A percentile compares a stretch with the other conserved stretches of the same genome.
Evolutionary conservation across 2,329 filamentous ascomycete genomes (phyloP).

Genomic region (Thelonectria blattea): DNA sequence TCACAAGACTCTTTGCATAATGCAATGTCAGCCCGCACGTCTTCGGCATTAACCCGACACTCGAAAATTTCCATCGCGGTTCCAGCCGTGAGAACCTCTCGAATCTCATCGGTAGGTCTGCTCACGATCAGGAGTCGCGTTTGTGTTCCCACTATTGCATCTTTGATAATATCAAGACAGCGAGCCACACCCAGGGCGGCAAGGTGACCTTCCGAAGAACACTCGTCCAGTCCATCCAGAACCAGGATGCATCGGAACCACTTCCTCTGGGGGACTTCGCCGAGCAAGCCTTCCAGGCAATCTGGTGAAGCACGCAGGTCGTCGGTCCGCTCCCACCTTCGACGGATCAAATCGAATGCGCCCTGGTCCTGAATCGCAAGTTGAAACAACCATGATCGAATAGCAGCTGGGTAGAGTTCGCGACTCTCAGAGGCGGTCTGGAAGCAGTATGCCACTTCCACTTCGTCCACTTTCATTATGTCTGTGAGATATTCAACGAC

Average conservation of each 20-base stretch:
- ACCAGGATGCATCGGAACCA: background rate
- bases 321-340: background rate
- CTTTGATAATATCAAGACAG: background rate
- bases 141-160: background rate
- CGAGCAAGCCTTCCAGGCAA: background rate
- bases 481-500: background rate
- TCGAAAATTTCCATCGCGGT: background rate
- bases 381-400: constrained; percentile 1
- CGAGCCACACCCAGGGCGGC: too few relatives aligned
- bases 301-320: background rate
- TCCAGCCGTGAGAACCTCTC: background rate
- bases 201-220: background rate
- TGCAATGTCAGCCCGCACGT: background rate
- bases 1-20: constrained; percentile 28
- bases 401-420: background rate
- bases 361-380: background rate
- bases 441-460: background rate
- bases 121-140: background rate
- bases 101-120: background rate
- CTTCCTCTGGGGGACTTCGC: background rate
- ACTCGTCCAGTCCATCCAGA: constrained; percentile 2
- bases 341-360: background rate
- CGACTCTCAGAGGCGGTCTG: background rate
- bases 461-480: too few relatives aligned
- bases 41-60: background rate